Evolutionary conservation across 1,284 basidiomycete species (phyloP).

Genomic region (Cutaneotrichosporon cutaneum): DNA sequence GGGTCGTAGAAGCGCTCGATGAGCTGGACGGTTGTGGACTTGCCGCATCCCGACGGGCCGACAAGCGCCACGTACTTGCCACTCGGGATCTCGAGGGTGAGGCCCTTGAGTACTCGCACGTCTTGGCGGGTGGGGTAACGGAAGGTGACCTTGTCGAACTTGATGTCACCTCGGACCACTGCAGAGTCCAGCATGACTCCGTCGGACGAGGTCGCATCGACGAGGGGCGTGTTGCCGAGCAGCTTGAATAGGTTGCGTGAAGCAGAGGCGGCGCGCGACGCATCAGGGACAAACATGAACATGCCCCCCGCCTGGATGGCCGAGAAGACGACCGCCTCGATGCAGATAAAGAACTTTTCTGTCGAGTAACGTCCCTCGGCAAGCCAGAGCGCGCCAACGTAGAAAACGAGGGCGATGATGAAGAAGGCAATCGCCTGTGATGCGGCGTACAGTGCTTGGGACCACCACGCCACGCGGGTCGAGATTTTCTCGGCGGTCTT

Average conservation of each 20-base stretch:
- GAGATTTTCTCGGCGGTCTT: conserved; percentile 68
- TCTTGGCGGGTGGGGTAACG: conserved; percentile 87
- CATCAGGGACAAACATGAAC: conserved; percentile 89
- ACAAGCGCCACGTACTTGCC: conserved; percentile 90
- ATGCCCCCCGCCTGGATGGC: conserved; percentile 58
- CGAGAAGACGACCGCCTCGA: conserved; percentile 60
- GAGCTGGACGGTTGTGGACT: conserved; percentile 59
- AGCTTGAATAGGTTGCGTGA: conserved; percentile 73
- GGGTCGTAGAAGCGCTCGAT: conserved; percentile 60
- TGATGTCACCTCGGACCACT: conserved; percentile 67
- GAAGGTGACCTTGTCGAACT: conserved; percentile 84
- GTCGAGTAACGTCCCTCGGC: conserved; percentile 62
- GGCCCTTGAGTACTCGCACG: conserved; percentile 76
- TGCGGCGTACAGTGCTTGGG: conserved; percentile 72
- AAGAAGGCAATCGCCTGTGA: conserved; percentile 77
- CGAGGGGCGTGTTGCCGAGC: conserved; percentile 69
- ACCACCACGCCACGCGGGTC: conserved; percentile 65
- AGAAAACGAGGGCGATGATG: conserved; percentile 73
- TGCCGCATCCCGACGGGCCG: conserved; percentile 73
- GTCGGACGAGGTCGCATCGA: conserved; percentile 74
- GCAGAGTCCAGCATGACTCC: conserved; percentile 61
- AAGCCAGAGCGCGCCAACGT: conserved; percentile 51
- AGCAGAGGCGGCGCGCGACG: conserved; percentile 80
- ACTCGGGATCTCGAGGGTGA: conserved; percentile 76
- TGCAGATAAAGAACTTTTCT: conserved; percentile 75